Evolutionary conservation across 805 yeast species (phyloP).

Genomic region (Maudiozyma barnettii): DNA sequence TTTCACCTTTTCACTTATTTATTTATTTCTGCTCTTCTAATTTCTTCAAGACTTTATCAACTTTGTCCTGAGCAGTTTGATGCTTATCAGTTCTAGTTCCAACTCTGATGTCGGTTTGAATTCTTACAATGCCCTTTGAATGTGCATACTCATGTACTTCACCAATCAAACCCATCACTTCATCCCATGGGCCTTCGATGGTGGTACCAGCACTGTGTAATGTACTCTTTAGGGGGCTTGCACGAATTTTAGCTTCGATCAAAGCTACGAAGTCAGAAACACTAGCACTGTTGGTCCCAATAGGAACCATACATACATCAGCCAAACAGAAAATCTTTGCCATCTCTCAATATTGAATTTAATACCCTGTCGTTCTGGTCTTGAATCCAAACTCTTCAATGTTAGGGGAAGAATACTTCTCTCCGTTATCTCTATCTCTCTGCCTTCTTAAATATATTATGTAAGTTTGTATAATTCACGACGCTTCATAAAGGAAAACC

Average conservation of each 20-base stretch:
- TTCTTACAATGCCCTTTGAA: constrained; percentile 59
- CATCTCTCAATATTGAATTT: constrained; percentile 3
- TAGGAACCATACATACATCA: constrained; percentile 79
- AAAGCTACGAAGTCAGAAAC: constrained; percentile 73
- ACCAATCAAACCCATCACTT: constrained; percentile 73
- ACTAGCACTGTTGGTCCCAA: constrained; percentile 71
- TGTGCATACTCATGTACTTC: constrained; percentile 67
- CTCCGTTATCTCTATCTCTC: background rate
- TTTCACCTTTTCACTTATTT: background rate
- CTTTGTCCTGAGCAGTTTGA: constrained; percentile 66
- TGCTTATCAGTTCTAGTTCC: constrained; percentile 75
- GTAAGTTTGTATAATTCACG: background rate
- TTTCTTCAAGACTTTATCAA: constrained; percentile 52
- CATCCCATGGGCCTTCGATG: constrained; percentile 86
- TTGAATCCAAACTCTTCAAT: background rate
- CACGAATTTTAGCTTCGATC: constrained; percentile 54
- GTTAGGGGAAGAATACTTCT: too few species aligned
- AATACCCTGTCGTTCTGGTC: background rate
- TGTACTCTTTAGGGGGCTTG: constrained; percentile 53
- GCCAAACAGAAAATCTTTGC: constrained; percentile 56
- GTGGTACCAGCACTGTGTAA: constrained; percentile 92
- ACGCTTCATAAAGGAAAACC: background rate
- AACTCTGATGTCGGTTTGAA: constrained; percentile 78
- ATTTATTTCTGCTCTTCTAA: background rate
- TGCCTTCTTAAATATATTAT: background rate